phyloP scores from a whole-genome alignment of 2,329 filamentous ascomycete genomes.

The Nothophaeocryptopus gaeumannii region DNA sequence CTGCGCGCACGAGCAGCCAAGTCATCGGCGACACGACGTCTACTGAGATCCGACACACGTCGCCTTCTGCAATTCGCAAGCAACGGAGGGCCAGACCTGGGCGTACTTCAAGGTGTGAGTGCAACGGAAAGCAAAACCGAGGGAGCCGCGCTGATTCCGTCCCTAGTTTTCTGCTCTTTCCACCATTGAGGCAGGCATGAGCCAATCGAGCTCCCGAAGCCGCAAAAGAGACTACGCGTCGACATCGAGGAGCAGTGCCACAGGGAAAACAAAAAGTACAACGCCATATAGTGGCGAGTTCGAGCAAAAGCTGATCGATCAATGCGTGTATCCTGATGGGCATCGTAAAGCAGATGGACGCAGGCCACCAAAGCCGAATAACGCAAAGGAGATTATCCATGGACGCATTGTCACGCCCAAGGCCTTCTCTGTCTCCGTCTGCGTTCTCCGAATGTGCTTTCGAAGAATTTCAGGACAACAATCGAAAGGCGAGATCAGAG shows the following conservation, averaged over 20 bases:
- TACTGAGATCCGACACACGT: neutral
- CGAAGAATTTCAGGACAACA: conserved; percentile 19
- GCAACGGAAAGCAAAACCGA: too few relatives aligned
- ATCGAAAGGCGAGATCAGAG: conserved; percentile 18
- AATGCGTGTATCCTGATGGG: conserved; percentile 24
- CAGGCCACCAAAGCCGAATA: conserved; percentile 17
- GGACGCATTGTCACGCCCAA: too few relatives aligned
- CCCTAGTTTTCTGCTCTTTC: too few relatives aligned
- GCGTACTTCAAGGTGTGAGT: neutral
- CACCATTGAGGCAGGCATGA: too few relatives aligned
- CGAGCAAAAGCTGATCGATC: conserved; percentile 28
- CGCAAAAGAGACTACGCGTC: too few relatives aligned
- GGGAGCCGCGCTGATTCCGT: too few relatives aligned
- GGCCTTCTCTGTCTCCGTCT: conserved; percentile 20
- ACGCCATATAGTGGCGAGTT: conserved; percentile 26
- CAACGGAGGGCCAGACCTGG: neutral
- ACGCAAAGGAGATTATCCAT: too few relatives aligned
- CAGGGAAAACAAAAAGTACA: conserved; percentile 24
- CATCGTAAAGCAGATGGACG: conserved; percentile 11
- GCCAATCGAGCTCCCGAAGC: too few relatives aligned
- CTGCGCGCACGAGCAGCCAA: too few relatives aligned
- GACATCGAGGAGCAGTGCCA: too few relatives aligned
- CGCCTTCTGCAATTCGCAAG: neutral
- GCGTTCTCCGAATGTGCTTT: conserved; percentile 18
- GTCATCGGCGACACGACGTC: neutral